phyloP scores from a whole-genome alignment of 1,284 basidiomycete genomes.

The Lignosus rhinocerotis region DNA sequence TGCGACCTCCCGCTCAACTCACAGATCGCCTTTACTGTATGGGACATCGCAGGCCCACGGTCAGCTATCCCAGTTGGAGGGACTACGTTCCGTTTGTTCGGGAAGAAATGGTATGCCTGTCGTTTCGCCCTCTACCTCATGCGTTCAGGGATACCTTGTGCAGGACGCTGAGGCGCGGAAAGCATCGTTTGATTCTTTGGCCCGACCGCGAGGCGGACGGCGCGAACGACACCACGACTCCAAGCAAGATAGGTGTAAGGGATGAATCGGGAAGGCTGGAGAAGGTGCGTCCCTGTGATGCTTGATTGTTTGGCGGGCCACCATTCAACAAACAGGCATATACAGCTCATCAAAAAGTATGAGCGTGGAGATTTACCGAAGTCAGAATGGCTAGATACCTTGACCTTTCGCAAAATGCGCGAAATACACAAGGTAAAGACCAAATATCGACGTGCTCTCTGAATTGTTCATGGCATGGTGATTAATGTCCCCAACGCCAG shows the following conservation, averaged over 20 bases:
- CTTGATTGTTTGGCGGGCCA: neutral
- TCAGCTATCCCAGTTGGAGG: constrained; percentile 83
- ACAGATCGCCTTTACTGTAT: constrained; percentile 92
- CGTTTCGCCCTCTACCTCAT: neutral
- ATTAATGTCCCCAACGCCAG: constrained; percentile 48
- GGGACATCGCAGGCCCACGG: constrained; percentile 86
- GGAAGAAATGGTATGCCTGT: constrained; percentile 77
- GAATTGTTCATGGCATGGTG: neutral
- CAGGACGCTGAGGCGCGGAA: constrained; percentile 88
- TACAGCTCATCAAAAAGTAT: constrained; percentile 91
- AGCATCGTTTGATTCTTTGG: constrained; percentile 89
- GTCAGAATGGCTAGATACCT: constrained; percentile 93
- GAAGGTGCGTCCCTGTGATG: constrained; percentile 55
- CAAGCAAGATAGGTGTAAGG: constrained; percentile 75
- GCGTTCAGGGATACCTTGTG: neutral
- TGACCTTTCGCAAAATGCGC: constrained; percentile 93
- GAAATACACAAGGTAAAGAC: constrained; percentile 81
- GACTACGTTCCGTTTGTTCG: constrained; percentile 87
- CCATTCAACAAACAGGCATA: neutral
- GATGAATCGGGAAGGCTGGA: constrained; percentile 96
- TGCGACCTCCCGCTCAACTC: constrained; percentile 87
- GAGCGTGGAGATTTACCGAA: constrained; percentile 93
- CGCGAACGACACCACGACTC: constrained; percentile 77
- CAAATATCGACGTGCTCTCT: neutral
- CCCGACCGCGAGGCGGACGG: constrained; percentile 84